phyloP scores from a whole-genome alignment of 805 yeast species.

The Candida arabinofermentans region DNA sequence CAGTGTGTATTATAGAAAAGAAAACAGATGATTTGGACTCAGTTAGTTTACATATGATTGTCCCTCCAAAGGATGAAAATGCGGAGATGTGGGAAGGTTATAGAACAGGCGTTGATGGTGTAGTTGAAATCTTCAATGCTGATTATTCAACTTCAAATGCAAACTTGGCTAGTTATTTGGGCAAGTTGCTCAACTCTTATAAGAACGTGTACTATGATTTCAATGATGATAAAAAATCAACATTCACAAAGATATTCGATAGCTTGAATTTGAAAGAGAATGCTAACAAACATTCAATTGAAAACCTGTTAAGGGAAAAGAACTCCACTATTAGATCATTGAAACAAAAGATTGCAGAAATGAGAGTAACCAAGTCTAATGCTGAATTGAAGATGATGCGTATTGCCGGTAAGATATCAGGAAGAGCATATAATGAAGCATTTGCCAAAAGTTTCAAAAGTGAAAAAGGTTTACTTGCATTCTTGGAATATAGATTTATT shows the following conservation, averaged over 20 bases:
- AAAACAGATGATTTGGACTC: slow-evolving; percentile 49
- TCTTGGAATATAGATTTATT: slow-evolving; percentile 75
- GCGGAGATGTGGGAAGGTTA: slow-evolving; percentile 95
- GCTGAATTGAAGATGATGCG: slow-evolving; percentile 79
- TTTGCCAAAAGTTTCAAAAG: slow-evolving; percentile 60
- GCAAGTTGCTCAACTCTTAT: slow-evolving; percentile 44
- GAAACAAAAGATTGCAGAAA: slow-evolving; percentile 37
- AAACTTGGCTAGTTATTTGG: slow-evolving; percentile 39
- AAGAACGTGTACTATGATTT: slow-evolving; percentile 54
- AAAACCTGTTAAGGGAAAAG: slow-evolving; percentile 22
- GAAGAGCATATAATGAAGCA: slow-evolving; percentile 80
- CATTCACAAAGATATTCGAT: slow-evolving; percentile 21
- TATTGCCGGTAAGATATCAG: slow-evolving; percentile 76
- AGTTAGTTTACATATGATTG: slow-evolving; percentile 69
- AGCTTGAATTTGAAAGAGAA: slow-evolving; percentile 10
- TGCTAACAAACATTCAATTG: slow-evolving; percentile 19
- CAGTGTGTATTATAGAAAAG: slow-evolving; percentile 65
- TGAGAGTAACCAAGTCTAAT: slow-evolving; percentile 70
- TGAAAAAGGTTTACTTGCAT: slow-evolving; percentile 78
- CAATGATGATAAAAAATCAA: slow-evolving; percentile 9
- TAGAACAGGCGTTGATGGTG: slow-evolving; percentile 84
- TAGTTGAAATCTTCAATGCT: slow-evolving; percentile 79
- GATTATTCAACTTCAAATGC: slow-evolving; percentile 61
- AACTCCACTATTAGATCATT: slow-evolving; percentile 42
- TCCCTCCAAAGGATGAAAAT: slow-evolving; percentile 73